Conservation (phyloP, 176 grass and related monocot species). For the Juncus inflexus region DNA sequence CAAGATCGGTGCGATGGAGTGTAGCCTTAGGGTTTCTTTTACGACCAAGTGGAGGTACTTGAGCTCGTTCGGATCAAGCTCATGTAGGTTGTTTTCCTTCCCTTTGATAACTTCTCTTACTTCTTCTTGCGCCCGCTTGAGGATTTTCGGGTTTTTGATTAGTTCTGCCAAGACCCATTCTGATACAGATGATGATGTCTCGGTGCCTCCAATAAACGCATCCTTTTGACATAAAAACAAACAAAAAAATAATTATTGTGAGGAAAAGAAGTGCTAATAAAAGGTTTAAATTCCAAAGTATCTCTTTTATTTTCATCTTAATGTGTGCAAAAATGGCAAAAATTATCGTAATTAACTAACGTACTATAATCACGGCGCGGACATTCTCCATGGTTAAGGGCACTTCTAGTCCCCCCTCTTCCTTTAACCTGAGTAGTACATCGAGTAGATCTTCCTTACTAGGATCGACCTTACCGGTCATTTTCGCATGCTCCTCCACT, state of each 20-base stretch:
- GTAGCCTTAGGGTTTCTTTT: constrained; percentile 25
- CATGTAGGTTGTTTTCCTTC: background rate
- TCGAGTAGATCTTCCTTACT: constrained; percentile 28
- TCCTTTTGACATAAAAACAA: constrained; percentile 6
- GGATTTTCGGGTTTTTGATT: background rate
- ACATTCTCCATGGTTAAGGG: constrained; percentile 32
- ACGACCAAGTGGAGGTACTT: constrained; percentile 11
- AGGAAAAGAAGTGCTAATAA: no score
- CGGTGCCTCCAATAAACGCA: constrained; percentile 2
- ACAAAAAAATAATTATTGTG: no score
- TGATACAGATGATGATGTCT: constrained; percentile 8
- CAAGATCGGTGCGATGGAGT: constrained; percentile 8
- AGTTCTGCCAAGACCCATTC: constrained; percentile 27
- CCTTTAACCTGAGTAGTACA: constrained; percentile 38
- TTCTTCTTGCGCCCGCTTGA: constrained; percentile 9
- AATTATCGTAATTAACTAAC: background rate
- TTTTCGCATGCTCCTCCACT: constrained; percentile 34
- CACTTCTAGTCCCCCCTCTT: constrained; percentile 12
- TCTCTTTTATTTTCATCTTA: background rate
- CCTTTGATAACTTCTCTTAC: background rate
- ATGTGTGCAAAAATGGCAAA: background rate
- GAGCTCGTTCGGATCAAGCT: background rate
- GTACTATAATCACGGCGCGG: constrained; percentile 36
- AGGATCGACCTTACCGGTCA: background rate
- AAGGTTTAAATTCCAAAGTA: no score